Evolutionary conservation across 331 rosid species (phyloP).

Genomic region (Malus hybrid): DNA sequence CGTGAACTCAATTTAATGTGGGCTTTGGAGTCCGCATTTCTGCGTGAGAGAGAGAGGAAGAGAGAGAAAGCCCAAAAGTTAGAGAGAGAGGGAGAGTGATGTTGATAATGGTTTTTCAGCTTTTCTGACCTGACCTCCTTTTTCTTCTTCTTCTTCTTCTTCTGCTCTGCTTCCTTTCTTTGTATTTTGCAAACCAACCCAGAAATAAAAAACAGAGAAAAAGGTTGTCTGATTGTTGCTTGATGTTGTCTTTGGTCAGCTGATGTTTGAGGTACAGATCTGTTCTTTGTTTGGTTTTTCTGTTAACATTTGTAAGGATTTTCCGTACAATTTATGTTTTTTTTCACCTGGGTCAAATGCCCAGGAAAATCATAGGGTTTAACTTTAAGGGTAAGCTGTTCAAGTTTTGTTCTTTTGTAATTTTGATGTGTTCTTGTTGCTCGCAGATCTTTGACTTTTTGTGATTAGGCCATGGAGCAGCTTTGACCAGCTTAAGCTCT

Average conservation of each 20-base stretch:
- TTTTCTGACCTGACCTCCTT: conserved; percentile 45
- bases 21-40: conserved; percentile 21
- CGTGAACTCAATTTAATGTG: conserved; percentile 51
- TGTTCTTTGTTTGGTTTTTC: background rate
- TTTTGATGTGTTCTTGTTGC: background rate
- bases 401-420: conserved; percentile 11
- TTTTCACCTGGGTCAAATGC: conserved; percentile 14
- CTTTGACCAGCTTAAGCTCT: conserved; percentile 17
- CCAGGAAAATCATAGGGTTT: conserved; percentile 1
- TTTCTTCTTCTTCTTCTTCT: background rate
- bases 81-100: background rate
- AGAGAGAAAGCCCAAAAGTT: background rate
- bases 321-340: background rate
- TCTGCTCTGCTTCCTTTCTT: conserved; percentile 16
- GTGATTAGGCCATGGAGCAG: conserved; percentile 23
- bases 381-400: background rate
- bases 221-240: background rate
- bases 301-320: background rate
- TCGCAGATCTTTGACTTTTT: conserved; percentile 35
- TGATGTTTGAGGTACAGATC: conserved; percentile 31
- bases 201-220: background rate
- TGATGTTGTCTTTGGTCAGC: conserved; percentile 6
- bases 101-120: conserved; percentile 6
- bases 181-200: background rate
- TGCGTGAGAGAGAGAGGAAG: too few species aligned